Evolutionary conservation across 768 basidiomycete species (phyloP).

Genomic region (Boletus fagicola): DNA sequence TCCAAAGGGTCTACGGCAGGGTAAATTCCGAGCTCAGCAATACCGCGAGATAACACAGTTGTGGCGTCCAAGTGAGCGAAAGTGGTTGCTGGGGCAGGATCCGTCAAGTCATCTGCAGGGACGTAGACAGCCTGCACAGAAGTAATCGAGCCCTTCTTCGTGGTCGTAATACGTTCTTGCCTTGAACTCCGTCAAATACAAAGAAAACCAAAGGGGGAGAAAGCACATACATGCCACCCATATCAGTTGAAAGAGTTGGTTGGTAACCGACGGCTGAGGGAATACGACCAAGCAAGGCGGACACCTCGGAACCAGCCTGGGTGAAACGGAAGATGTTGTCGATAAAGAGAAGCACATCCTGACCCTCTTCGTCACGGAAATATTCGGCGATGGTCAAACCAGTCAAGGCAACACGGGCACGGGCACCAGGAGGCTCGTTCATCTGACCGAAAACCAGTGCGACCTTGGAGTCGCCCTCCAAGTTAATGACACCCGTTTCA

Average conservation of each 20-base stretch:
- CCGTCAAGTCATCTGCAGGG: constrained; percentile 99
- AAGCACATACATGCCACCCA: constrained; percentile 92
- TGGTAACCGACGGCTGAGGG: constrained; percentile 99
- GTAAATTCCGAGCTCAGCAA: constrained; percentile 99
- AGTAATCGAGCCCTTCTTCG: constrained; percentile 99
- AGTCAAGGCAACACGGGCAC: constrained; percentile 99
- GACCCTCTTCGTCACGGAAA: constrained; percentile 99
- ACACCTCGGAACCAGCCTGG: constrained; percentile 99
- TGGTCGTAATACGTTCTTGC: constrained; percentile 99
- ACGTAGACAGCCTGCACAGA: constrained; percentile 99
- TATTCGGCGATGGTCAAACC: constrained; percentile 99
- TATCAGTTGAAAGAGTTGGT: constrained; percentile 98
- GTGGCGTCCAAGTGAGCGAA: constrained; percentile 99
- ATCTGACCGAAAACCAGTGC: constrained; percentile 99
- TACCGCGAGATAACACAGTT: constrained; percentile 98
- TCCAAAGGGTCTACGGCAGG: constrained; percentile 99
- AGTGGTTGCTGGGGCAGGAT: constrained; percentile 98
- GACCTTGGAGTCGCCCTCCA: constrained; percentile 99
- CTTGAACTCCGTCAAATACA: constrained; percentile 36
- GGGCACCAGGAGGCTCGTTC: constrained; percentile 99
- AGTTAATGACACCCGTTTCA: constrained; percentile 99
- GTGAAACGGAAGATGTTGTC: constrained; percentile 99
- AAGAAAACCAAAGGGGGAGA: background rate
- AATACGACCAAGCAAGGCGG: constrained; percentile 99
- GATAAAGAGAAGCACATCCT: constrained; percentile 99